Base-by-base conservation (phyloP, 163 green algal species). In the Chlorella variabilis region DNA sequence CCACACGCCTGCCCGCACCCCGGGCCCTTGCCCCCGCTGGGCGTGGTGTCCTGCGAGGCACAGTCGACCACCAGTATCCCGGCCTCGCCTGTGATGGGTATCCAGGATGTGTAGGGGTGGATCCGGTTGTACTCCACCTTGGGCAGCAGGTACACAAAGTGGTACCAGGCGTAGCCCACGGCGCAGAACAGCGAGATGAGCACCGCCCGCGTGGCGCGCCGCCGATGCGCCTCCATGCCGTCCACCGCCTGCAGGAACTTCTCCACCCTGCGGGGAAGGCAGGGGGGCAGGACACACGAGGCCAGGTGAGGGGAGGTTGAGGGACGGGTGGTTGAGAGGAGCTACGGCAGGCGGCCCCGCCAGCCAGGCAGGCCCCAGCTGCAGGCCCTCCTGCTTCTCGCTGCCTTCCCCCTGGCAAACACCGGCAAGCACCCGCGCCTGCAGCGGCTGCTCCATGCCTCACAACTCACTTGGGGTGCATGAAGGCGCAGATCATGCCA, bases 61-160 rank as follows among this genome's bases (percentile, higher is more conserved):
- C n/a, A n/a, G n/a, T n/a, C n/a, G n/a, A n/a, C n/a, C n/a, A n/a
- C n/a, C n/a, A n/a, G n/a, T n/a, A n/a, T n/a, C n/a, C n/a, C n/a
- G n/a, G 9, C 31, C 80, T 63, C 68, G 80, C 73, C 74, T 11
- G 95, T 97, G 83, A 99, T 97, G 41, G 96, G 96, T 83, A 99
- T 98, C 95, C 95, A 99, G n/a, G 85, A 93, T 2, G 96, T 99
- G 92, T 96, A 99, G 4, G 96, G 96, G 85, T 99, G 96, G 25
- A 97, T 27, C 61, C 80, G 49, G 79, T 99, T 99, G 92, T 98
- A 99, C 81, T 97, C 90, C 39, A 95, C 59, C 85, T 98, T 99
- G 63, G 92, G 91, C 84, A 98, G 87, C 1, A 51, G 54, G 86
- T 97, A 99, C 8, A 98, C 75, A 27, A 88, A 76, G 11, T 80